Evolutionary conservation across 257 asterid species (phyloP).

Genomic region (Gentiana straminea): DNA sequence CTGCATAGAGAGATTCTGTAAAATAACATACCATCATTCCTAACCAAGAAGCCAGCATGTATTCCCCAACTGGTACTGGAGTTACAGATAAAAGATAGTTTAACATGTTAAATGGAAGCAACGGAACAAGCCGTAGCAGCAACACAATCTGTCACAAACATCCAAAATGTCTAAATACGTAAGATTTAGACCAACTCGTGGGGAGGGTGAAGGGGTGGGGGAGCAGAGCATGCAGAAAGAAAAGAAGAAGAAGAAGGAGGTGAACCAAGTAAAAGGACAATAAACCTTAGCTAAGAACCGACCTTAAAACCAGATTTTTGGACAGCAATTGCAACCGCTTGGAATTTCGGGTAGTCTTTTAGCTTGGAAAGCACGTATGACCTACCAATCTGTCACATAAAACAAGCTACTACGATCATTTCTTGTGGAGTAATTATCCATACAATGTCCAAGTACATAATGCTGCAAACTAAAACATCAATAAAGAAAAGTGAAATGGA

Average conservation of each 20-base stretch:
- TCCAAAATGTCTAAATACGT: background rate
- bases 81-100: slow-evolving; percentile 95
- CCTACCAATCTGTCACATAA: slow-evolving; percentile 61
- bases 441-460: background rate
- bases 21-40: slow-evolving; percentile 81
- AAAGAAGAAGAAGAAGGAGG: background rate
- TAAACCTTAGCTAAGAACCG: slow-evolving; percentile 2
- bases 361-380: slow-evolving; percentile 83
- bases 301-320: slow-evolving; percentile 92
- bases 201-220: too few relatives aligned
- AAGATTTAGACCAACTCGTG: too few relatives aligned
- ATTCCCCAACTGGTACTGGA: slow-evolving; percentile 72
- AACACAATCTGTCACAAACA: slow-evolving; percentile 62
- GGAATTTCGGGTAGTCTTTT: slow-evolving; percentile 86
- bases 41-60: slow-evolving; percentile 94
- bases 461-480: background rate
- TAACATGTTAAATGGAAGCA: slow-evolving; percentile 92
- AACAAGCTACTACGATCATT: too few relatives aligned
- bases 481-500: too few relatives aligned
- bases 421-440: background rate
- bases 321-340: slow-evolving; percentile 80
- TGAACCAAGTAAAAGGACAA: background rate
- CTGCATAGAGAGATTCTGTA: background rate
- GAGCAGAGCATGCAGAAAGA: background rate
- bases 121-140: slow-evolving; percentile 89